Evolutionary conservation across 441 rosid species (phyloP).

Genomic region (Biscutella laevigata): DNA sequence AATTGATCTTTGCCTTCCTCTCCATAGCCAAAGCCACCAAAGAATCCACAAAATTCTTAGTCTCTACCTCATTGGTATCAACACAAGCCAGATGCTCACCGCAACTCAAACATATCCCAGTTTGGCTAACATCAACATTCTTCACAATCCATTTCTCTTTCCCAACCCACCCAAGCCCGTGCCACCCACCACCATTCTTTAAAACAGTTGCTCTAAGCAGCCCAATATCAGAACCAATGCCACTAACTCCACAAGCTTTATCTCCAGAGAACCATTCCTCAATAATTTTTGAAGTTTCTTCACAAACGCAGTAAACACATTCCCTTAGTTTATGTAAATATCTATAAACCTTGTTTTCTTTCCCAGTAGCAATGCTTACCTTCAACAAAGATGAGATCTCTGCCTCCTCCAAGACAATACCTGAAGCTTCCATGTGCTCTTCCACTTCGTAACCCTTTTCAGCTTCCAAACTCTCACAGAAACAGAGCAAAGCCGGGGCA

Average conservation of each 20-base stretch:
- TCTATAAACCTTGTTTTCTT: constrained; percentile 45
- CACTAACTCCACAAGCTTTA: constrained; percentile 27
- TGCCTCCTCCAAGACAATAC: constrained; percentile 49
- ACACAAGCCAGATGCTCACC: constrained; percentile 47
- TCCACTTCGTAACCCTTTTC: constrained; percentile 70
- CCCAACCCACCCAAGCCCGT: constrained; percentile 80
- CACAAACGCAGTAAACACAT: constrained; percentile 43
- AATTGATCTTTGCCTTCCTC: constrained; percentile 57
- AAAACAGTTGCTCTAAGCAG: constrained; percentile 32
- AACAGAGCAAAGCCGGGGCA: constrained; percentile 63
- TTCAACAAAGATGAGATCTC: constrained; percentile 58
- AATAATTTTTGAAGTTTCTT: constrained; percentile 41
- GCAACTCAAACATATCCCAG: constrained; percentile 55
- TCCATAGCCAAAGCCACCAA: constrained; percentile 63
- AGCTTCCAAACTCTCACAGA: constrained; percentile 54
- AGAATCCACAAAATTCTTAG: constrained; percentile 51
- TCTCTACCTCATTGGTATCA: constrained; percentile 57
- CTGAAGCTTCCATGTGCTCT: constrained; percentile 45
- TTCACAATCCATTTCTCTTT: constrained; percentile 54
- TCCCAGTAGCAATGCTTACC: constrained; percentile 45
- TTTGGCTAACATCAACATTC: constrained; percentile 36
- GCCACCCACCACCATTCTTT: constrained; percentile 84
- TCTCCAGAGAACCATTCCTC: constrained; percentile 50
- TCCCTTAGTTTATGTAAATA: constrained; percentile 72
- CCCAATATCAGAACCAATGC: constrained; percentile 16